Percentiles rank a stretch among this genome's conserved stretches.
Conservation (phyloP, 2,329 filamentous ascomycete species). For the Aspergillus pseudotamarii region DNA sequence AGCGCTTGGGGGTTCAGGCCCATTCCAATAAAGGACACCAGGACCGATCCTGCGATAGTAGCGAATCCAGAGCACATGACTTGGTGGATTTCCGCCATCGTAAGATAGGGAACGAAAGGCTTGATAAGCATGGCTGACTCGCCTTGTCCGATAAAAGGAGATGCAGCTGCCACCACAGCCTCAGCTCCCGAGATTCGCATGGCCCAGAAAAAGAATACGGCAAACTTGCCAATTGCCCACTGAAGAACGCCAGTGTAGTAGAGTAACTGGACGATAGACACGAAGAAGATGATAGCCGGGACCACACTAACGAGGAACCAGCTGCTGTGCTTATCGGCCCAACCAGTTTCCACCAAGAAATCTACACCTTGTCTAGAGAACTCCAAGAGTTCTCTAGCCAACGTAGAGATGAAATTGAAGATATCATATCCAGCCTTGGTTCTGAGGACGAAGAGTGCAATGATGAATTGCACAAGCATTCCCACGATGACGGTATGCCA, state of each 20-base stretch:
- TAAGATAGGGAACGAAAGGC: conserved; percentile 83
- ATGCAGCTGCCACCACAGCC: conserved; percentile 89
- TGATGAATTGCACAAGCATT: conserved; percentile 84
- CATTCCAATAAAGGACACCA: conserved; percentile 82
- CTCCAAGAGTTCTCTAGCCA: conserved; percentile 73
- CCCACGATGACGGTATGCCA: conserved; percentile 86
- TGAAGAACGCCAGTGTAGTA: conserved; percentile 81
- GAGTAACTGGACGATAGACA: conserved; percentile 83
- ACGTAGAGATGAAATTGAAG: conserved; percentile 81
- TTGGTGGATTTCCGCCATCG: conserved; percentile 85
- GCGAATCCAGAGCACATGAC: conserved; percentile 92
- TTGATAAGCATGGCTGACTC: conserved; percentile 92
- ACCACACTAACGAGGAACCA: conserved; percentile 80
- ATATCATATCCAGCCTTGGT: conserved; percentile 83
- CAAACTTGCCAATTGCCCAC: conserved; percentile 88
- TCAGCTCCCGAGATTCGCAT: conserved; percentile 87
- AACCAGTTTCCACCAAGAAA: conserved; percentile 65
- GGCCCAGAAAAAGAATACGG: conserved; percentile 87
- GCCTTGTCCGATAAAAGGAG: conserved; percentile 91
- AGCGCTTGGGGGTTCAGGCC: conserved; percentile 83
- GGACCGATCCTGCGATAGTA: conserved; percentile 84
- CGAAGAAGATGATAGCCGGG: conserved; percentile 96
- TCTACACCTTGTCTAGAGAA: conserved; percentile 73
- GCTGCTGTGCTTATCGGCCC: conserved; percentile 42
- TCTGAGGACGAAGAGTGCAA: conserved; percentile 84